Conservation (phyloP, 805 yeast genomes). For the Tetrapisispora iriomotensis region DNA sequence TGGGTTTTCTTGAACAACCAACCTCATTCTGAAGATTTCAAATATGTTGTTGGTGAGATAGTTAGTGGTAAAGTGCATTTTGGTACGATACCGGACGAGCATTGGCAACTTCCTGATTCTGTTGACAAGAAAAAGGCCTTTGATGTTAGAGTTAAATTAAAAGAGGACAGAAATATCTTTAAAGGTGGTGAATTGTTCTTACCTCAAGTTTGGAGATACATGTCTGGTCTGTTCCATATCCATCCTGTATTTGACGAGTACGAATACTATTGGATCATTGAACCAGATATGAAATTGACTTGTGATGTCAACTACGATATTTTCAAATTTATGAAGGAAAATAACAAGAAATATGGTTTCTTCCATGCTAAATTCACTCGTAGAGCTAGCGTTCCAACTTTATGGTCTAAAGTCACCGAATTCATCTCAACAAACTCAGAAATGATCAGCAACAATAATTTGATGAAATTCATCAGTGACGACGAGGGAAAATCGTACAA, state of each 20-base stretch:
- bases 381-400: slow-evolving; percentile 47
- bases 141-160: slow-evolving; percentile 34
- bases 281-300: slow-evolving; percentile 45
- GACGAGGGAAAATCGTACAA: slow-evolving; percentile 34
- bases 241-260: slow-evolving; percentile 52
- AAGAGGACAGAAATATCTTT: too few relatives aligned
- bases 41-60: slow-evolving; percentile 30
- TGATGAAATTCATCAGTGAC: slow-evolving; percentile 39
- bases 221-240: slow-evolving; percentile 52
- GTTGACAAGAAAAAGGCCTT: slow-evolving; percentile 39
- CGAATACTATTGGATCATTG: slow-evolving; percentile 72
- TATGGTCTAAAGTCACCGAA: slow-evolving; percentile 62
- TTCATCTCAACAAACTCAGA: slow-evolving; percentile 49
- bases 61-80: slow-evolving; percentile 38
- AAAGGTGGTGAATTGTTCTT: slow-evolving; percentile 55
- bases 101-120: slow-evolving; percentile 50
- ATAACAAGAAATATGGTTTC: slow-evolving; percentile 65
- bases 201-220: slow-evolving; percentile 78
- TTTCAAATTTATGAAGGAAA: slow-evolving; percentile 62
- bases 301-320: slow-evolving; percentile 69
- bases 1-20: slow-evolving; percentile 68
- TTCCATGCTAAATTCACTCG: slow-evolving; percentile 61
- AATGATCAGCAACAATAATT: slow-evolving; percentile 44
- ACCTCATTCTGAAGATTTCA: slow-evolving; percentile 51
- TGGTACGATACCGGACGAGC: slow-evolving; percentile 32